Conservation (phyloP, 108 stramenopile genomes). For the Tribonema minus region DNA sequence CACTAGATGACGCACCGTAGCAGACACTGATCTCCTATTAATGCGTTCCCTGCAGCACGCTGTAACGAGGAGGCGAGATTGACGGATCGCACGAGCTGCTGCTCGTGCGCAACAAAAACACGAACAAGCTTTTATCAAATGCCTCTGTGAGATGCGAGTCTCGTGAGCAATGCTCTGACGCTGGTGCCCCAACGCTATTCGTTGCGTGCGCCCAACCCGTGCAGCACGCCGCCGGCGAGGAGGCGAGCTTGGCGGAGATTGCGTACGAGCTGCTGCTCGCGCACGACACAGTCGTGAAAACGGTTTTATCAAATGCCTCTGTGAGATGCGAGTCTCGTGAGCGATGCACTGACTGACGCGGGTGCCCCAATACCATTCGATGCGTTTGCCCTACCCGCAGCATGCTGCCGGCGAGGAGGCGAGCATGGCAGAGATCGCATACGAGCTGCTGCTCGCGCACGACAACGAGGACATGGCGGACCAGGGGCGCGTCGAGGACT, state of each 20-base stretch:
- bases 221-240: conserved; percentile 32
- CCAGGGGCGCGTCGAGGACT: conserved; percentile 16
- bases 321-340: neutral
- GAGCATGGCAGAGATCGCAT: conserved; percentile 38
- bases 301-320: neutral
- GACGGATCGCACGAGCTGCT: neutral
- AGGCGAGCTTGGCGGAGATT: conserved; percentile 17
- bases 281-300: neutral
- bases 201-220: neutral
- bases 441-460: conserved; percentile 40
- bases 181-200: neutral
- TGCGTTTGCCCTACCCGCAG: neutral
- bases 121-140: neutral
- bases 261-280: neutral
- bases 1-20: no score
- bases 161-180: neutral
- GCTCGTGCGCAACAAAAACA: neutral
- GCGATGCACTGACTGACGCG: neutral
- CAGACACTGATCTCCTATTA: neutral
- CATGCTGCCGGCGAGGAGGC: conserved; percentile 36
- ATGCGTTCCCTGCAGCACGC: neutral
- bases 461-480: conserved; percentile 33
- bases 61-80: neutral
- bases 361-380: neutral
- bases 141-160: neutral